Conservation (phyloP, 352 stramenopile genomes). For the Hyaloperonospora arabidopsidis region DNA sequence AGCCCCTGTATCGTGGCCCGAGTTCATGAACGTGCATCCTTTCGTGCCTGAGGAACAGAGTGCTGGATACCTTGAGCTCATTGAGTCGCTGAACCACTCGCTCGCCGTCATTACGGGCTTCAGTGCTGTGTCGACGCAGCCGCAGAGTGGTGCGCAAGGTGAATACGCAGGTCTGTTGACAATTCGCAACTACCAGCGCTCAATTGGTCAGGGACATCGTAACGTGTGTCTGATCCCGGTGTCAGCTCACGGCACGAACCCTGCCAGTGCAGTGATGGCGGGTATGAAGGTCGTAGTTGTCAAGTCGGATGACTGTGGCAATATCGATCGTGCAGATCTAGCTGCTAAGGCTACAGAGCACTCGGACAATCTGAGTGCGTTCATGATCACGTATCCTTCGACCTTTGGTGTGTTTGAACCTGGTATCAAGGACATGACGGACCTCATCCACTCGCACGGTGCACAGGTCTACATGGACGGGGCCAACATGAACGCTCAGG, state of each 20-base stretch:
- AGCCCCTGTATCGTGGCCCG: constrained; percentile 94
- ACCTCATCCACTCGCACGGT: constrained; percentile 92
- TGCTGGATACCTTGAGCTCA: constrained; percentile 95
- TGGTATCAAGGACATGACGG: constrained; percentile 94
- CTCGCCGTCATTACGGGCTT: constrained; percentile 98
- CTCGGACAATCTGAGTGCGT: constrained; percentile 91
- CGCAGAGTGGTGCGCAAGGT: constrained; percentile 96
- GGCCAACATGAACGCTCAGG: constrained; percentile 99
- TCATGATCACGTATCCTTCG: constrained; percentile 99
- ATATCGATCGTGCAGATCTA: constrained; percentile 94
- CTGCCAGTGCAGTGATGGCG: constrained; percentile 94
- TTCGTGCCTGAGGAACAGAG: constrained; percentile 94
- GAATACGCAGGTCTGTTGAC: constrained; percentile 96
- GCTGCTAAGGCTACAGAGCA: constrained; percentile 93
- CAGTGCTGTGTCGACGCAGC: constrained; percentile 94
- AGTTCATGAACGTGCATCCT: constrained; percentile 97
- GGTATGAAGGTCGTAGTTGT: constrained; percentile 97
- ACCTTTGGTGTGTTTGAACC: constrained; percentile 99
- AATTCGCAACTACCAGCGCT: constrained; percentile 94
- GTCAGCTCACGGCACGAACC: constrained; percentile 98
- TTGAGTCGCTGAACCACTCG: constrained; percentile 93
- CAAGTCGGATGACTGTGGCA: constrained; percentile 93
- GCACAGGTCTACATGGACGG: constrained; percentile 99
- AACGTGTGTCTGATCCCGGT: constrained; percentile 98
- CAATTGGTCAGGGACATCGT: constrained; percentile 88